These are phyloP conservation scores for Apiospora kogelbergensis DNA, from an alignment of 2,329 filamentous ascomycete species.

Conservation along the genomic window DNA sequence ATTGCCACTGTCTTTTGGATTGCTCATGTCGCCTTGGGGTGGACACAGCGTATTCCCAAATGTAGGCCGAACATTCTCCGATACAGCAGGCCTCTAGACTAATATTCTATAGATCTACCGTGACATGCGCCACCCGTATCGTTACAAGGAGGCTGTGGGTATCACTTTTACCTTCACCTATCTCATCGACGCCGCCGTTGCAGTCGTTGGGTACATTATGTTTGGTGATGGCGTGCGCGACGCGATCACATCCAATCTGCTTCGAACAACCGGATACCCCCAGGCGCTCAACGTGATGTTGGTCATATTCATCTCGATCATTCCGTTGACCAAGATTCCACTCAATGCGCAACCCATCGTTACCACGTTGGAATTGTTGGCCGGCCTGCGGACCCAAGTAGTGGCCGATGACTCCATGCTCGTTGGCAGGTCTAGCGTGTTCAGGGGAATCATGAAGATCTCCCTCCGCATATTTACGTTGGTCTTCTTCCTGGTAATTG, in stretches of 20 bases:
- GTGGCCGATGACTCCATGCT: slow-evolving; percentile 47
- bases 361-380: slow-evolving; percentile 77
- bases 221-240: slow-evolving; percentile 88
- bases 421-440: slow-evolving; percentile 55
- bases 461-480: slow-evolving; percentile 65
- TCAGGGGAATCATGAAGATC: slow-evolving; percentile 58
- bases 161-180: slow-evolving; percentile 86
- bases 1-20: slow-evolving; percentile 82
- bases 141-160: slow-evolving; percentile 70
- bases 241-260: slow-evolving; percentile 88
- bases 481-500: slow-evolving; percentile 72
- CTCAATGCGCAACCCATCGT: slow-evolving; percentile 87
- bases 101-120: slow-evolving; percentile 51
- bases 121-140: slow-evolving; percentile 73
- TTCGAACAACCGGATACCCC: slow-evolving; percentile 74
- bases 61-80: slow-evolving; percentile 34
- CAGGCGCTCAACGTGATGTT: slow-evolving; percentile 72
- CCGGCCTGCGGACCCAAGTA: slow-evolving; percentile 59
- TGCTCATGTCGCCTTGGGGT: slow-evolving; percentile 77
- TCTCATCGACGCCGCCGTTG: slow-evolving; percentile 77
- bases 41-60: slow-evolving; percentile 78
- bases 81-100: slow-evolving; percentile 10
- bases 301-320: slow-evolving; percentile 85
- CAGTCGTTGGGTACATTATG: slow-evolving; percentile 85
- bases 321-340: slow-evolving; percentile 93